A percentile compares a stretch with the other conserved stretches of the same genome.
Conservation (phyloP, 768 basidiomycete species). For the Tulasnella sp. region DNA sequence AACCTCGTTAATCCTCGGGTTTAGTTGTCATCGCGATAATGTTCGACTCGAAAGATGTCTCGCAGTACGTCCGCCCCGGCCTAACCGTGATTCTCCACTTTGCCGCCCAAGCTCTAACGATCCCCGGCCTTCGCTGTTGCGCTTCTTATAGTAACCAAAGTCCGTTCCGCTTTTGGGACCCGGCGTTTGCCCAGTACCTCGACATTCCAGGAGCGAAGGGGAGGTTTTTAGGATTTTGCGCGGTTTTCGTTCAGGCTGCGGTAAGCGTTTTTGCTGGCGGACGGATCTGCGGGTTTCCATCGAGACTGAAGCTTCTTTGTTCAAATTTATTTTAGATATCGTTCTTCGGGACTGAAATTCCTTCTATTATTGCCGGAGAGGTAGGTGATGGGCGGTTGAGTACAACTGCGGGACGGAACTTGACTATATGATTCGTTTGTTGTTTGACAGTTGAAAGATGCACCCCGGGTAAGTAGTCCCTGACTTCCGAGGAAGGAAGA, state of each 20-base stretch:
- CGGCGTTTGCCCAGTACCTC: constrained; percentile 1
- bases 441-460: constrained; percentile 5
- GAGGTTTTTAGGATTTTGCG: neutral
- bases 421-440: neutral
- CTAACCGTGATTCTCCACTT: too few species aligned
- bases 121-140: too few species aligned
- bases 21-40: neutral
- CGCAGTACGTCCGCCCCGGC: neutral
- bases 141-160: neutral
- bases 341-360: constrained; percentile 25
- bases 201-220: constrained; percentile 16
- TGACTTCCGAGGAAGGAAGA: too few species aligned
- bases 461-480: neutral
- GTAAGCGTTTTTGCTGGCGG: neutral
- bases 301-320: neutral
- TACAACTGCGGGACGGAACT: neutral
- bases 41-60: constrained; percentile 1
- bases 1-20: too few species aligned
- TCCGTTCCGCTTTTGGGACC: neutral
- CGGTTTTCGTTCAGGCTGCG: constrained; percentile 2
- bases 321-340: neutral
- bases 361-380: constrained; percentile 17
- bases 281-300: too few species aligned
- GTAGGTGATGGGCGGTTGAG: neutral
- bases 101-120: neutral